Evolutionary conservation across 768 basidiomycete genomes (phyloP), one percentile per base, ranked within the genome.

Genomic region (Macrolepiota fuliginosa): DNA sequence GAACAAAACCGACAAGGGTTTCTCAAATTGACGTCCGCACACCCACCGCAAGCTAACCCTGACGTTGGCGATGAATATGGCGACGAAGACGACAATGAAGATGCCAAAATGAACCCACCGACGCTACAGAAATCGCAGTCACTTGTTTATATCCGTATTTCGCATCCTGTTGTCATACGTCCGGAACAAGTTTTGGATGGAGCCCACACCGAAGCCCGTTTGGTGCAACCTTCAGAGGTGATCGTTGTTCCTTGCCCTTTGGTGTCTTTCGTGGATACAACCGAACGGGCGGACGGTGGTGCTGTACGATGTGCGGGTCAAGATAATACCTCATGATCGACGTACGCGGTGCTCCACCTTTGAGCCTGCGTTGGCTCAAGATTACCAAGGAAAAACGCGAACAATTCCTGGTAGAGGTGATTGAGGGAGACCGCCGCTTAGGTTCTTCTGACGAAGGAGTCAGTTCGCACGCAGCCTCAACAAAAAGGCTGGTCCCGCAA

Each of bases 161-260:
- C 81, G 24, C 87, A 84, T 66, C 90, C 94, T 0, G 93, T 93
- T 1, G 81, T 83, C 17, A 70, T 98, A 52, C 85, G 86, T 12
- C 79, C 98, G 15, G 89, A 91, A 63, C 83, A 84, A 47, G 87
- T 94, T 13, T 70, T 85, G 19, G 94, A 96, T 69, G 73, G 80
- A 12, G 84, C 86, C 1, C 83, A 85, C 45, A 84, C 86, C 46
- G 87, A 89, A 46, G 92, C 94, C 39, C 87, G 91, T 27, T 75
- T 96, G n/a, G 73, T 82, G 57, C 77, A 86, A 11, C 61, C 61
- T 47, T 79, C 80, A 13, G 84, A 89, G 62, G 81, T 93, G 35
- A 81, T 84, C 0, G 77, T 96, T 47, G 91, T 88, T 12, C 91
- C 94, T 19, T 97, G 95, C 69, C 95, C 95, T 5, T 79, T 76